Evolutionary conservation across 495 filamentous ascomycete species (phyloP).

Genomic region (Xylaria longipes): DNA sequence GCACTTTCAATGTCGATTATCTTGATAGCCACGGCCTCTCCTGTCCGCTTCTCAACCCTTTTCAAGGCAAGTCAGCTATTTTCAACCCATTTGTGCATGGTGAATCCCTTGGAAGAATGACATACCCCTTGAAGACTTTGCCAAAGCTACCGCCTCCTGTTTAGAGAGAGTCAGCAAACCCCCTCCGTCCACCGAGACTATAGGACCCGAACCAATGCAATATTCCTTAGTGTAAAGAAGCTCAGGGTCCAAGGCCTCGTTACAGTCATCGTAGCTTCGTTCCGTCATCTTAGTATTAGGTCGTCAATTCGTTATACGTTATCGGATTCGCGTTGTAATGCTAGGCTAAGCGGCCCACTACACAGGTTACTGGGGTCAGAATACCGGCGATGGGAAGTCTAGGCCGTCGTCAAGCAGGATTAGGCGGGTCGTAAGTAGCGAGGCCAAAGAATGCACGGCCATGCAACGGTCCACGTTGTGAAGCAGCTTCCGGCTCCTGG

Average conservation of each 20-base stretch:
- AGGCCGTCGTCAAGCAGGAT: constrained; percentile 1
- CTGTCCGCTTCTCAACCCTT: constrained; percentile 84
- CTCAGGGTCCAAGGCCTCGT: constrained; percentile 74
- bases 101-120: constrained; percentile 20
- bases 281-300: constrained; percentile 47
- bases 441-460: constrained; percentile 1
- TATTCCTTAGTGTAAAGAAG: constrained; percentile 90
- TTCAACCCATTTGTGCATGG: not conserved
- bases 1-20: constrained; percentile 98
- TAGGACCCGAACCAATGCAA: constrained; percentile 76
- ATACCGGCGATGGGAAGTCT: not conserved
- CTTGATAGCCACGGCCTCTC: constrained; percentile 90
- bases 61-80: constrained; percentile 38
- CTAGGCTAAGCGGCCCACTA: constrained; percentile 1
- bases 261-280: constrained; percentile 50
- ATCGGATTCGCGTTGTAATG: constrained; percentile 15
- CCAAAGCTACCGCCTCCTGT: constrained; percentile 88
- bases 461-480: constrained; percentile 24
- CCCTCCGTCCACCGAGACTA: constrained; percentile 16
- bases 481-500: constrained; percentile 4
- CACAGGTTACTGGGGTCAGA: not conserved
- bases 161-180: constrained; percentile 28
- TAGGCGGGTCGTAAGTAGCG: not conserved
- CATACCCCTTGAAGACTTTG: constrained; percentile 92
- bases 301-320: constrained; percentile 27